Conservation (phyloP, 148 eudicot genomes). For the Vaccinium macrocarpon region DNA sequence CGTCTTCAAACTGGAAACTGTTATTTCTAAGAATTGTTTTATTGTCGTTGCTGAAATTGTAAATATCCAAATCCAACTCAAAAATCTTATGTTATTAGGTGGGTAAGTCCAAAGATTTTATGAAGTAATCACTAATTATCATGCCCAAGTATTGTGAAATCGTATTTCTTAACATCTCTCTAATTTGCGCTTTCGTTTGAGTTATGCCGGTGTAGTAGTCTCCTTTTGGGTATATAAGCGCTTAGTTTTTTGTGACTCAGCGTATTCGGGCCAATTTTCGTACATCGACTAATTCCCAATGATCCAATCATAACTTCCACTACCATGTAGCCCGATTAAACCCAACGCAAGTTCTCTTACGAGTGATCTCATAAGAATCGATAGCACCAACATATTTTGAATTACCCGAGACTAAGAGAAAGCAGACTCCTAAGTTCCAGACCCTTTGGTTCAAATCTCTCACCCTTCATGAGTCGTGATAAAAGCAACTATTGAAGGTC, state of each 20-base stretch:
- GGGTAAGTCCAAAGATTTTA: not conserved
- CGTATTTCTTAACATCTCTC: not conserved
- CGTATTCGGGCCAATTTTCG: too few species aligned
- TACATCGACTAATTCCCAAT: too few species aligned
- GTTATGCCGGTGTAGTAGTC: not conserved
- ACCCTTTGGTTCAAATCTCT: not conserved
- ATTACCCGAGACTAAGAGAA: not conserved
- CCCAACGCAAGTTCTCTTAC: not conserved
- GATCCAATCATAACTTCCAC: not conserved
- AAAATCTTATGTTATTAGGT: not conserved
- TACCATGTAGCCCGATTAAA: too few species aligned
- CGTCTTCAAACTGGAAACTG: not conserved
- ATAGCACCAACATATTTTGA: not conserved
- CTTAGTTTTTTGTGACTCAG: not conserved
- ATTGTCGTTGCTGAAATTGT: not conserved
- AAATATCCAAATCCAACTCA: not conserved
- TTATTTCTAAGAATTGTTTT: not conserved
- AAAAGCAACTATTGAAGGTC: not conserved
- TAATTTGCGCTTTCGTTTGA: not conserved
- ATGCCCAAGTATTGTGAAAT: not conserved
- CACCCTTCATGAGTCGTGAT: not conserved
- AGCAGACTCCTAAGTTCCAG: not conserved
- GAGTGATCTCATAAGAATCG: not conserved
- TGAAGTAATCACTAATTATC: not conserved
- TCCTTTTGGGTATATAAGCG: not conserved